Evolutionary conservation across 1,284 basidiomycete genomes (phyloP), one percentile per base, ranked within the genome.

Genomic region (Naganishia sp.): DNA sequence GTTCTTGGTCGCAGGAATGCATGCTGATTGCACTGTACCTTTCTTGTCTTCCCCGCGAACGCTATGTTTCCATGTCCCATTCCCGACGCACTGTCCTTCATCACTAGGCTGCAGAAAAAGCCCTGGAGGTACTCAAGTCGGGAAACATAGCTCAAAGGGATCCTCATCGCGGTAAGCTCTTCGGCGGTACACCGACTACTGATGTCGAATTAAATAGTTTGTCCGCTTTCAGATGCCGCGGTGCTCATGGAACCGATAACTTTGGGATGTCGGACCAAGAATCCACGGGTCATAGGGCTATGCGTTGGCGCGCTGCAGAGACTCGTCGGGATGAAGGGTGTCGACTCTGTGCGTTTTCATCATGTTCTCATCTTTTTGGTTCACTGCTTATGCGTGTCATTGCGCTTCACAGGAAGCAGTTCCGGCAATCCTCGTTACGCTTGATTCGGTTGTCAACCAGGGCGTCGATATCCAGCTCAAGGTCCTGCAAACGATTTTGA

Each of bases 381-480:
- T 7, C 25, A 6, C 15, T 18, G 31, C 18, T 52, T 16, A 42
- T 28, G 1, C 11, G 55, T 55, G 28, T 33, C 6, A 18, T 57
- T 28, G 28, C 28, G 28, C 31, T 42, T 57, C 64, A n/a, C 85
- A 88, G 78, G 86, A 86, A 0, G 86, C 87, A 0, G 87, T 94
- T 0, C 87, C 90, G 0, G 79, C 86, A 46, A 90, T 96, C 63
- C 85, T 96, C 69, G 85, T 80, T 49, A 94, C 89, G 0, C 88
- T 96, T 84, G 86, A 83, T 64, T 87, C 90, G 70, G 90, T 91
- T n/a, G 86, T 94, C 80, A 89, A 86, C 43, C 90, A 94, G 77
- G 94, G 92, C 3, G 92, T 96, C 43, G 94, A 97, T 75, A 95
- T 96, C 49, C 94, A 96, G 76, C 85, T 96, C 52, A 89, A 90